Base-by-base conservation (phyloP, 495 filamentous ascomycete species). In the Penicillium psychrofluorescens region DNA sequence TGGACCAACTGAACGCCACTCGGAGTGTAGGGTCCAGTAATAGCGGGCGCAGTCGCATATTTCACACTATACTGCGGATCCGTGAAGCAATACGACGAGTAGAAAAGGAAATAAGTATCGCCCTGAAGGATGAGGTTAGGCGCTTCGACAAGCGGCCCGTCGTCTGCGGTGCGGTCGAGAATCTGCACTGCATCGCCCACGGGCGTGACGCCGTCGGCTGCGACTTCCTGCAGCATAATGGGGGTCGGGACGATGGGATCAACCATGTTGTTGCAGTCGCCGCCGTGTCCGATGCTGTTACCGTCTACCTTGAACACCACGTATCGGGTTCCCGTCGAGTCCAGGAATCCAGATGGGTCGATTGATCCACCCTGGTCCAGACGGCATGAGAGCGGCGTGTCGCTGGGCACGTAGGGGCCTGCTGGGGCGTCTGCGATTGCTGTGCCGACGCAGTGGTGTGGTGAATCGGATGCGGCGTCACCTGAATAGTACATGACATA, bases 291-390 rank as follows among this genome's bases (percentile, higher is more conserved):
- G 30, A 79, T 46, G 48, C 67, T 70, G 48, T 79, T 83, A 16
- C 80, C 80, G 55, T 85, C 76, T 7, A 84, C 64, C 50, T 84
- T 84, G 64, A 77, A 84, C 1, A 77, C 53, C 6, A 83, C 67
- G 42, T 79, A 83, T 7, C 69, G 64, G n/a, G 53, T 68, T 32
- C 76, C 74, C 37, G 76, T 74, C 0, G 38, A 46, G 48, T 83
- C 77, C 10, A 51, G 35, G 54, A 79, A 82, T 0, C 73, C 76
- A 1, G 70, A 51, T 9, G 79, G 55, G 41, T 84, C 79, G 54
- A 84, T 83, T 2, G 79, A 69, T 4, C 79, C 79, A 36, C 79
- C 78, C 40, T 66, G 54, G 5, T 63, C 49, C 0, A 72, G 49
- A 7, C 68, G 72, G 41, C 80, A 84, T 14, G 71, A 64, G 11